Evolutionary conservation across 2,329 filamentous ascomycete species (phyloP), one percentile per base, ranked within the genome.

Genomic region (Colletotrichum ledebouriae): DNA sequence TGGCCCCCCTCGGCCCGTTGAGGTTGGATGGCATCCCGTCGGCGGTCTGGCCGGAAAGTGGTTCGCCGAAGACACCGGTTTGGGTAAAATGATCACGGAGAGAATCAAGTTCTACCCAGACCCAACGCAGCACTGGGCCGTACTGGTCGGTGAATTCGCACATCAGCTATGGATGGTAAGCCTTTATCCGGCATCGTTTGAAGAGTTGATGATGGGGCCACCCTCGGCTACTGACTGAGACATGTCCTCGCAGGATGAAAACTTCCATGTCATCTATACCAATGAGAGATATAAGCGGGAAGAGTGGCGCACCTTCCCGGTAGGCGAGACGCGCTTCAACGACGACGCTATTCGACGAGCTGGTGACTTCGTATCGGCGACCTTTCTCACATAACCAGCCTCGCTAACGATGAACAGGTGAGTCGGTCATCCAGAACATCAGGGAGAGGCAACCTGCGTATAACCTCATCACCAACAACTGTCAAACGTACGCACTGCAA

Each of bases 91-190:
- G 78, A 88, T 89, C 67, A 87, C 84, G 0, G 83, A 86, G 52
- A 84, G 82, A 70, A 83, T 86, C 61, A 82, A 85, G 71, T 80
- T 78, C 64, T 87, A 85, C 69, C 86, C 86, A 0, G 86, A 89
- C 72, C 86, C 86, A 3, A 87, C 85, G 4, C 86, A 89, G 76
- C 86, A 89, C 72, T 89, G 86, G 86, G 86, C 85, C 2, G 84
- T 88, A 1, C 77, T 89, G 0, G 85, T 88, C 1, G 86, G 85
- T 2, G 85, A 83, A 12, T 89, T 80, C 72, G 82, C 81, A 1
- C 86, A 88, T 73, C 80, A 88, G 73, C 76, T 89, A n/a, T 89
- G 86, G 86, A 88, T 88, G 86, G 84, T 84, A 70, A 71, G 78
- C 74, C 42, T 20, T 49, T 10, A 5, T 44, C 17, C 33, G 52